These are phyloP conservation scores for Lavandula angustifolia DNA, from an alignment of 257 asterid species.

Conservation along the genomic window DNA sequence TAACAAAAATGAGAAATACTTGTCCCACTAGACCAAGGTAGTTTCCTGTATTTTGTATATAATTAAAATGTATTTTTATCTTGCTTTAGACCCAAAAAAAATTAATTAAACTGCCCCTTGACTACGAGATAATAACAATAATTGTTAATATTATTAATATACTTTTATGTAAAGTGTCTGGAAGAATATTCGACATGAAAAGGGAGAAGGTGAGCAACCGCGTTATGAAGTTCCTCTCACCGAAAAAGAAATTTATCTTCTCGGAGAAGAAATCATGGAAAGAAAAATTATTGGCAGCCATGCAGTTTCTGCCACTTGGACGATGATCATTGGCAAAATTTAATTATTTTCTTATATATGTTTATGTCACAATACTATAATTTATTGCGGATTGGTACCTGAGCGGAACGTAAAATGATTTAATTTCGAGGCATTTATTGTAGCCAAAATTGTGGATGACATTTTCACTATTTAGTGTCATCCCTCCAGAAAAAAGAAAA, in stretches of 20 bases:
- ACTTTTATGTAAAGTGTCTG: neutral
- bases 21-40: too few relatives aligned
- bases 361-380: slow-evolving; percentile 1
- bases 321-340: neutral
- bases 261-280: neutral
- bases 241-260: neutral
- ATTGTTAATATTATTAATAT: too few relatives aligned
- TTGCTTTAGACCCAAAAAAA: too few relatives aligned
- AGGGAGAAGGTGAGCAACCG: slow-evolving; percentile 2
- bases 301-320: neutral
- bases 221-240: neutral
- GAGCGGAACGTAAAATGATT: neutral
- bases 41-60: too few relatives aligned
- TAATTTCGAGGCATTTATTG: neutral
- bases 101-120: too few relatives aligned
- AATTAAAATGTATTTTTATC: too few relatives aligned
- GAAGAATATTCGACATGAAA: neutral
- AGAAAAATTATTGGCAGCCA: neutral
- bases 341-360: neutral
- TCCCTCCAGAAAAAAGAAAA: too few relatives aligned
- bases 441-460: slow-evolving; percentile 1
- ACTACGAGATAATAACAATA: too few relatives aligned
- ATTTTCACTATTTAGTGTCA: neutral
- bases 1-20: too few relatives aligned
- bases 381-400: slow-evolving; percentile 15